Base-by-base conservation (phyloP, 768 basidiomycete species). In the Leccinum variicolor region DNA sequence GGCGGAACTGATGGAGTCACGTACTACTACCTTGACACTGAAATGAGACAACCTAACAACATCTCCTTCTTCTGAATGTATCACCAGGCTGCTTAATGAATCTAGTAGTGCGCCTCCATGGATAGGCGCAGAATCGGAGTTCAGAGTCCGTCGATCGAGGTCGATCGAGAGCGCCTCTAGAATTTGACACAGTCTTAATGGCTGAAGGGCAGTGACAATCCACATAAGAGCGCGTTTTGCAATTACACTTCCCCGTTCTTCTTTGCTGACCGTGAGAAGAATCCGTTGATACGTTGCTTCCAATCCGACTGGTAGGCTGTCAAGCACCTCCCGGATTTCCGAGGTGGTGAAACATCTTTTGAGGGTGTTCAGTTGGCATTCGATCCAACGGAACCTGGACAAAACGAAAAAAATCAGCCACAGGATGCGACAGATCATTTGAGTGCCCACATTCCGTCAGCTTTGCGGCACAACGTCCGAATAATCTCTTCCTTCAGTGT, bases 361-460 rank as follows among this genome's bases (percentile, higher is more conserved):
- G 17, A 39, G 17, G 9, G 36, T 39, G 17, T 17, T 39, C 36
- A 39, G 15, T 39, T 39, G 36, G 8, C 36, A 39, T 39, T 39
- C 36, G 8, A 39, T 39, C 36, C 36, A 39, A 14, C 36, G 17
- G 6, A 39, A 39, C 36, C 36, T 39, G 7, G 1, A 15, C 8
- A 39, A 39, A 17, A 39, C 36, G n/a, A n/a, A 39, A 17, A 3
- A 39, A 17, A 39, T 39, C 6, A 39, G 17, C 17, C 8, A n/a
- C 17, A 3, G 8, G 36, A 39, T 17, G 17, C 3, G 6, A 15
- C 8, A 17, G 15, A 39, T 17, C 15, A 39, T 17, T 39, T 17
- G 17, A 46, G n/a, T 10, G 15, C 23, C 41, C 33, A 61, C 62
- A 63, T 63, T 26, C 62, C 60, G 29, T 56, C 53, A 3, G 62